Base-by-base conservation (phyloP, 805 yeast genomes). In the Pichia nakasei region DNA sequence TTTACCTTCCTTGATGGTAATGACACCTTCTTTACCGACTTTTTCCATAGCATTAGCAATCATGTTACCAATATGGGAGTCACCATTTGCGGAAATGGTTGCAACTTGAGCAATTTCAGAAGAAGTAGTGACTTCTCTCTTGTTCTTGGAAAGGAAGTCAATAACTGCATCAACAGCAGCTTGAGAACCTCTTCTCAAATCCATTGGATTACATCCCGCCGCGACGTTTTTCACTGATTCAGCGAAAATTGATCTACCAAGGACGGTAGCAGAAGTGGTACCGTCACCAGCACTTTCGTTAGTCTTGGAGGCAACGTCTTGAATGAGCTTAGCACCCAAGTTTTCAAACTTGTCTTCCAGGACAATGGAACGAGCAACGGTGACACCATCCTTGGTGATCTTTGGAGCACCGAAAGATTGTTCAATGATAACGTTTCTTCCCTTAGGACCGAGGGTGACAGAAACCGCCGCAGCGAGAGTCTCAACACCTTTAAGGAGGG, bases 131-230 rank as follows among this genome's bases (percentile, higher is more conserved):
- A 93, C 83, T 66, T 85, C 96, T 67, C 82, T 87, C 75, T 86
- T 89, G 76, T 91, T 80, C 52, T 75, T 63, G 59, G 85, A 86
- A 59, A 91, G 75, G 67, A 75, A 91, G 49, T 81, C 76, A 52
- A 91, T 89, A 41, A 89, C 95, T 36, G 89, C 88, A 64, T 86
- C 91, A 41, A 89, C 97, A 35, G 97, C 98, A 48, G 95, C 83
- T 72, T 89, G 96, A 39, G 96, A 80, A 58, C 98, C 98, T 64
- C 93, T 81, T 77, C 97, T 85, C 62, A 91, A 76, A 60, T 91
- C 97, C 93, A 88, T 89, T 57, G 98, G 97, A 73, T 91, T 93
- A 69, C 96, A 89, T 49, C 98, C 98, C 45, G 97, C 96, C 49
- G 97, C 97, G 37, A 93, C 98, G 60, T 87, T 87, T 75, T 87